Evolutionary conservation across 2,329 filamentous ascomycete species (phyloP), one percentile per base, ranked within the genome.

Genomic region (Ampelomyces quisqualis): DNA sequence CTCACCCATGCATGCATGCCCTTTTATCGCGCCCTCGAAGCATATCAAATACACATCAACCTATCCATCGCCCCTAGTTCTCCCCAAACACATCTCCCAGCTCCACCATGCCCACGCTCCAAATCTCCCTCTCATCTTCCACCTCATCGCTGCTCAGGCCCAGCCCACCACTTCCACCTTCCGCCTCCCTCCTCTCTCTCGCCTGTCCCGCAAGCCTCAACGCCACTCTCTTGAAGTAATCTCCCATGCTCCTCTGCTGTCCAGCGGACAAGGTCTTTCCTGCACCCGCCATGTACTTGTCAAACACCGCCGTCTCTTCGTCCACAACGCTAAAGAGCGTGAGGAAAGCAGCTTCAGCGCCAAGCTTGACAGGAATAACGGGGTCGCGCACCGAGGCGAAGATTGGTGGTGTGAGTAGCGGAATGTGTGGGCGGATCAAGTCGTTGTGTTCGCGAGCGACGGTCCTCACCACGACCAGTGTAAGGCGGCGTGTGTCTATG

Each of bases 141-240:
- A 82, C 74, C 73, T 98, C 93, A 68, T 98, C 93, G 62, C 88
- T 90, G 22, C 85, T 87, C 58, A 98, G 68, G 0, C 90, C 90
- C 34, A 97, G 65, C 0, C 90, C 89, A 32, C 90, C 90, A 43
- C 85, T 80, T 6, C 91, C 93, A 47, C 90, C 91, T 65, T 96
- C 90, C 0, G 93, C 93, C 55, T 95, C 90, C 61, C 82, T 86
- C 57, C 93, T 80, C 73, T 98, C 93, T 48, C 89, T 80, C 2
- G 88, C 90, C 67, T 97, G 93, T 13, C 76, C 80, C n/a, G 87
- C 91, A 14, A 97, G 72, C 55, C 90, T 81, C 60, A 91, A 69
- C 1, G 89, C 89, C 51, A 98, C 88, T 28, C 93, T 78, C 77
- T 95, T 95, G 74, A 97, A 97, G 73, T 98, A 98, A 68, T 98